Percentiles rank a stretch among this genome's conserved stretches.
These are phyloP conservation scores for Leccinum subtestaceum DNA, from an alignment of 768 basidiomycete genomes.

Conservation along the genomic window DNA sequence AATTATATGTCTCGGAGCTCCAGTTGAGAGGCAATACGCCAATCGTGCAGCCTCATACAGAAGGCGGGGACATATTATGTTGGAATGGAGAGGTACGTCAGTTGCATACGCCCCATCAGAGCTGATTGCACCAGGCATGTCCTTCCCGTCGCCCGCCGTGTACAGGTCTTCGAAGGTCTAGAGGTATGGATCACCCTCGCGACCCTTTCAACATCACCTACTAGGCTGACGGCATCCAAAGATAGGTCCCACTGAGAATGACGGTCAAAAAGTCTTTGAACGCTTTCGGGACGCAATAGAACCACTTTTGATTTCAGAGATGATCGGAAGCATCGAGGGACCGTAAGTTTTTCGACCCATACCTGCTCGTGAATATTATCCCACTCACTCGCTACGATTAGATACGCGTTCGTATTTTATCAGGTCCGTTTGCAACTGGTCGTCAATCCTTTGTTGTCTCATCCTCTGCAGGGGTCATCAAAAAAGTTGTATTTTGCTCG, in stretches of 20 bases:
- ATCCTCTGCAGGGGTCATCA: slow-evolving; percentile 37
- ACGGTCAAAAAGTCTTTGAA: slow-evolving; percentile 55
- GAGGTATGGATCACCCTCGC: slow-evolving; percentile 42
- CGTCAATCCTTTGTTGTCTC: background rate
- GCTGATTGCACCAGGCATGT: background rate
- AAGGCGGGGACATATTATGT: slow-evolving; percentile 60
- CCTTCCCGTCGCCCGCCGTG: background rate
- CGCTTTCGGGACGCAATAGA: slow-evolving; percentile 23
- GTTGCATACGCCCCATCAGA: background rate
- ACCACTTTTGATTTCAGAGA: slow-evolving; percentile 42
- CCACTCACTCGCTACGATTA: slow-evolving; percentile 26
- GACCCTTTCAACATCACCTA: background rate
- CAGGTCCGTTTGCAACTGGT: slow-evolving; percentile 45
- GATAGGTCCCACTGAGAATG: slow-evolving; percentile 65
- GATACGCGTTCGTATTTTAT: slow-evolving; percentile 81
- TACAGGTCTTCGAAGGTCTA: slow-evolving; percentile 75
- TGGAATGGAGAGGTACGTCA: slow-evolving; percentile 80
- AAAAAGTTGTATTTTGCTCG: slow-evolving; percentile 66
- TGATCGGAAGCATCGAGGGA: slow-evolving; percentile 69
- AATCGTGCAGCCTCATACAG: slow-evolving; percentile 67
- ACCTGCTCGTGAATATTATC: background rate
- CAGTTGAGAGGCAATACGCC: slow-evolving; percentile 58
- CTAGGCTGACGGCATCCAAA: slow-evolving; percentile 29
- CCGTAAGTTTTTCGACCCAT: slow-evolving; percentile 53
- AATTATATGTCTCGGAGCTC: slow-evolving; percentile 75